phyloP scores from a whole-genome alignment of 1,139 yeast genomes.

The Pichia sp. region DNA sequence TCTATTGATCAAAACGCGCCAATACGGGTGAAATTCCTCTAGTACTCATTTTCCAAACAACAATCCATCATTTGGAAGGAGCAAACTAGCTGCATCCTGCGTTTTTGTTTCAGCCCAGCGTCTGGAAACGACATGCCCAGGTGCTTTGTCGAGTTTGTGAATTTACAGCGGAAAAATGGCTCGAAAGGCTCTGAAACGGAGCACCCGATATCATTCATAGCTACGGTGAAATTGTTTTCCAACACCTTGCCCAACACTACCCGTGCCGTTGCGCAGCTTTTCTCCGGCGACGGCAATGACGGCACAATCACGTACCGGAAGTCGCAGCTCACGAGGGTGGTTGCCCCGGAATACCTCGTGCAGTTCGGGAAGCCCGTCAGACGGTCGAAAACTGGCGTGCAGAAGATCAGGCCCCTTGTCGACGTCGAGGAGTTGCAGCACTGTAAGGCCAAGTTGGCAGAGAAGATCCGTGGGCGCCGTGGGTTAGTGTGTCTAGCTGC shows the following conservation, averaged over 20 bases:
- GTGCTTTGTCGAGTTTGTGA: conserved; percentile 14
- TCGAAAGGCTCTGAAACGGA: background rate
- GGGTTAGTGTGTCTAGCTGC: conserved; percentile 14
- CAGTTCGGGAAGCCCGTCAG: conserved; percentile 16
- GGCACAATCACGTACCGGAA: conserved; percentile 7
- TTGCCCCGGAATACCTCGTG: conserved; percentile 16
- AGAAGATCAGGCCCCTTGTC: background rate
- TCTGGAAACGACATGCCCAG: conserved; percentile 10
- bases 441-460: background rate
- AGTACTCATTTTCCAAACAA: background rate
- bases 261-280: background rate
- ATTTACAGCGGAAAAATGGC: background rate
- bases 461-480: conserved; percentile 2
- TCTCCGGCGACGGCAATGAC: background rate
- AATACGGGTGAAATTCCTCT: background rate
- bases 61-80: background rate
- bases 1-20: background rate
- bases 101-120: too few relatives aligned
- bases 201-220: conserved; percentile 1
- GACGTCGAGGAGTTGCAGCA: background rate
- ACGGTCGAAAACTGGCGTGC: background rate
- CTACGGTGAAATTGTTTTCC: conserved; percentile 12
- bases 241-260: conserved; percentile 12
- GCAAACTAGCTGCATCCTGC: background rate
- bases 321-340: conserved; percentile 11